A percentile compares a stretch with the other conserved stretches of the same genome.
phyloP scores from a whole-genome alignment of 176 grass and related monocot species.

The Neostapfia colusana region DNA sequence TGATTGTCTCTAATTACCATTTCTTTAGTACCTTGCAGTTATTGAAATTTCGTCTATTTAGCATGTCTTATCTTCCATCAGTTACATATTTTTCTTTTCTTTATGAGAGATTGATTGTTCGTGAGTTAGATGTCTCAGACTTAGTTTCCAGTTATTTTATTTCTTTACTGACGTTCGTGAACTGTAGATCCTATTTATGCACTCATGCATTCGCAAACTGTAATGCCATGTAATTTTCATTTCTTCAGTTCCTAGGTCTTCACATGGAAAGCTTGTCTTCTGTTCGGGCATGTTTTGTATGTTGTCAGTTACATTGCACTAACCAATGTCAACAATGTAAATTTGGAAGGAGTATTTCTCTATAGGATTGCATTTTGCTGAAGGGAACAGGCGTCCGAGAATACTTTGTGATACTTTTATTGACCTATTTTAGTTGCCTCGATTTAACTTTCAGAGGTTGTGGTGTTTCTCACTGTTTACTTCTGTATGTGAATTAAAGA shows the following conservation, averaged over 20 bases:
- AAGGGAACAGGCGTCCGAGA: neutral
- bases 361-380: neutral
- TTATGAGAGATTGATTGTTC: too few relatives aligned
- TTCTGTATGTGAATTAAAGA: neutral
- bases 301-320: neutral
- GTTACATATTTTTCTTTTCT: too few relatives aligned
- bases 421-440: too few relatives aligned
- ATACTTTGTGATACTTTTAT: too few relatives aligned
- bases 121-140: too few relatives aligned
- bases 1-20: neutral
- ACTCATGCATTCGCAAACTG: too few relatives aligned
- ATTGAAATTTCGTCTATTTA: neutral
- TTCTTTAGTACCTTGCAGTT: neutral
- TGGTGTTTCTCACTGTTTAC: neutral
- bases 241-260: too few relatives aligned
- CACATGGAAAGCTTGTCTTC: neutral
- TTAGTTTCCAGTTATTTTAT: neutral
- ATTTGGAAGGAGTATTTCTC: too few relatives aligned
- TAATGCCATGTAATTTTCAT: neutral
- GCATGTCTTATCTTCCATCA: neutral
- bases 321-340: too few relatives aligned
- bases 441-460: too few relatives aligned
- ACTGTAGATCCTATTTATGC: too few relatives aligned
- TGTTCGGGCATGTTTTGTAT: neutral
- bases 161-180: neutral